Conservation (phyloP, 257 asterid genomes). For the Nicotiana tomentosiformis region DNA sequence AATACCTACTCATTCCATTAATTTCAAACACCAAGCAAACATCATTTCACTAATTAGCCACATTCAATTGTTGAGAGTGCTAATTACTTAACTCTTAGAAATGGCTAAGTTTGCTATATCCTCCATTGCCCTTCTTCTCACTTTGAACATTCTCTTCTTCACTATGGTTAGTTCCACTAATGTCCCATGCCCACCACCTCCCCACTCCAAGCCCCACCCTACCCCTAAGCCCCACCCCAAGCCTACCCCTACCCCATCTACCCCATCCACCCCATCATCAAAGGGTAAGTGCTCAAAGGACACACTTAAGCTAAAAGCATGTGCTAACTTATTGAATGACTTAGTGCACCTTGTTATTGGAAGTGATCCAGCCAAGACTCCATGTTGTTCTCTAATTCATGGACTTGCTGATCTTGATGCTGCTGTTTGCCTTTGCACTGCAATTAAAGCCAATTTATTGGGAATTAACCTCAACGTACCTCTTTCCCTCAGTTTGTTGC, state of each 20-base stretch:
- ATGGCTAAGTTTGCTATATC: constrained; percentile 7
- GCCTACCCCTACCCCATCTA: neutral
- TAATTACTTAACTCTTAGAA: too few relatives aligned
- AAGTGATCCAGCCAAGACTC: constrained; percentile 5
- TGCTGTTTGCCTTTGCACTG: constrained; percentile 32
- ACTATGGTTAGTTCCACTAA: constrained; percentile 21
- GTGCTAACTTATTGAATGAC: constrained; percentile 10
- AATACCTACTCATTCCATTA: constrained; percentile 7
- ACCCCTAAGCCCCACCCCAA: neutral
- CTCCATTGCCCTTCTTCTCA: constrained; percentile 16
- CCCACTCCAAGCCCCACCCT: neutral
- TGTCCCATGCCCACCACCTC: constrained; percentile 19
- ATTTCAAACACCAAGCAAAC: constrained; percentile 1
- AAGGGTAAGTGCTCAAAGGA: constrained; percentile 13
- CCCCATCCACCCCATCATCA: neutral
- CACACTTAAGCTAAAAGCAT: constrained; percentile 12
- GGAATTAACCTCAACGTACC: constrained; percentile 17
- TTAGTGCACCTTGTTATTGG: constrained; percentile 14
- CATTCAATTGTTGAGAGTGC: neutral
- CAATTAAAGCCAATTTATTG: constrained; percentile 14
- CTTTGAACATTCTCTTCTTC: constrained; percentile 24
- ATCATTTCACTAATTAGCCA: neutral
- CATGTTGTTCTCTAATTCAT: constrained; percentile 14
- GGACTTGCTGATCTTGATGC: constrained; percentile 24
- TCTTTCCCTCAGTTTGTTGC: constrained; percentile 15